phyloP scores from a whole-genome alignment of 345 rosid genomes.

The Hibiscus syriacus region DNA sequence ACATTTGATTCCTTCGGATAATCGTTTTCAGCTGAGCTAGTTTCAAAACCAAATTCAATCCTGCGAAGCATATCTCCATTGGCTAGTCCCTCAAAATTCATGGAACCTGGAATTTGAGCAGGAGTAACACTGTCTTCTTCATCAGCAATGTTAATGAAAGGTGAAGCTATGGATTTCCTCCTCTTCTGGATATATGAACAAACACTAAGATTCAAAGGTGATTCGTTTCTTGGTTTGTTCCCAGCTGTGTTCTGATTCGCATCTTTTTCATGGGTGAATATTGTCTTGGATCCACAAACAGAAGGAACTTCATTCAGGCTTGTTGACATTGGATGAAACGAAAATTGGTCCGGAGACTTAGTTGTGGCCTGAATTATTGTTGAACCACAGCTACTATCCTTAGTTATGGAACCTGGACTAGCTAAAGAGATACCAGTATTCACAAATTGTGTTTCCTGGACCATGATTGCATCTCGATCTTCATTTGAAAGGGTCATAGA shows the following conservation, averaged over 20 bases:
- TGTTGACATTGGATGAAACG: too few relatives aligned
- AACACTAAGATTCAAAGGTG: constrained; percentile 48
- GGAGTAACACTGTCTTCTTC: constrained; percentile 25
- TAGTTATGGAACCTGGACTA: too few relatives aligned
- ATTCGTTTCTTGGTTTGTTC: constrained; percentile 39
- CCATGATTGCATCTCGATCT: too few relatives aligned
- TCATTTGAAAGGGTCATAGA: too few relatives aligned
- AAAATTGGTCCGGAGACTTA: too few relatives aligned
- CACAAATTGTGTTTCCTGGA: too few relatives aligned
- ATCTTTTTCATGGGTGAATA: constrained; percentile 42
- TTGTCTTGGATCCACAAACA: constrained; percentile 24
- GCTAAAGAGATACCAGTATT: too few relatives aligned
- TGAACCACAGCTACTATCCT: too few relatives aligned
- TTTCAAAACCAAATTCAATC: constrained; percentile 46
- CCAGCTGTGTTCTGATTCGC: constrained; percentile 22
- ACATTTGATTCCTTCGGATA: constrained; percentile 21
- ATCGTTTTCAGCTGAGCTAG: constrained; percentile 19
- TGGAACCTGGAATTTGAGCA: constrained; percentile 18
- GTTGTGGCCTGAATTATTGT: too few relatives aligned
- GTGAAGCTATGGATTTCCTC: constrained; percentile 37
- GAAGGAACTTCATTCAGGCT: too few relatives aligned
- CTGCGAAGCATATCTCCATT: too few relatives aligned
- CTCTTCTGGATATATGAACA: constrained; percentile 61
- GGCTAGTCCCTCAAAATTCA: constrained; percentile 18
- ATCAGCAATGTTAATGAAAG: too few relatives aligned